phyloP scores from a whole-genome alignment of 352 stramenopile genomes.

The Globisporangium carolinianum region DNA sequence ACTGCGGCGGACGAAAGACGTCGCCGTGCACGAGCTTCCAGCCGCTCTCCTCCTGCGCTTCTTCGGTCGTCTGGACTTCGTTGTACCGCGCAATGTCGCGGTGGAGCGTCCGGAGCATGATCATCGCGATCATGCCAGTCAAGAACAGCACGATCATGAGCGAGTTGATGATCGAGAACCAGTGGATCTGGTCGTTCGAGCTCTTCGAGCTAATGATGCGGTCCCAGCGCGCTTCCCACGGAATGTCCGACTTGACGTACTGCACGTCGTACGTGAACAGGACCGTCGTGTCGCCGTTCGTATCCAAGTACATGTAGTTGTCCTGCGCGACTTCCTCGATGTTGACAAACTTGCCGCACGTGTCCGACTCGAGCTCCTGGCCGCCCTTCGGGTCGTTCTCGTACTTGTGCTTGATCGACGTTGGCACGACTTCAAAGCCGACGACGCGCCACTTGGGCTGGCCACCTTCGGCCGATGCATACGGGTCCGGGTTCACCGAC shows the following conservation, averaged over 20 bases:
- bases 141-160: slow-evolving; percentile 99
- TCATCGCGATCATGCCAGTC: slow-evolving; percentile 98
- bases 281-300: slow-evolving; percentile 71
- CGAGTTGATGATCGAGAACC: slow-evolving; percentile 99
- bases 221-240: slow-evolving; percentile 98
- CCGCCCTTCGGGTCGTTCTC: slow-evolving; percentile 77
- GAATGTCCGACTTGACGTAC: slow-evolving; percentile 92
- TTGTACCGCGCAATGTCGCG: slow-evolving; percentile 98
- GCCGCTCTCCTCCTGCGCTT: slow-evolving; percentile 93
- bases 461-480: slow-evolving; percentile 32
- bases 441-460: slow-evolving; percentile 86
- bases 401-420: slow-evolving; percentile 92
- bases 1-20: slow-evolving; percentile 96
- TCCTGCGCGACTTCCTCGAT: slow-evolving; percentile 71
- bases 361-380: slow-evolving; percentile 75
- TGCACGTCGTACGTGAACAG: slow-evolving; percentile 99
- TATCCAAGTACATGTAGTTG: slow-evolving; percentile 82
- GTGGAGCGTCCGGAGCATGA: slow-evolving; percentile 99
- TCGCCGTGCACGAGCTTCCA: slow-evolving; percentile 97
- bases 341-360: slow-evolving; percentile 87
- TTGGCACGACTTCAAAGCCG: slow-evolving; percentile 95
- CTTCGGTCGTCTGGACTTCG: slow-evolving; percentile 91
- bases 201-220: slow-evolving; percentile 96
- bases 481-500: slow-evolving; percentile 86
- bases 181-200: slow-evolving; percentile 98